Evolutionary conservation across 2,329 filamentous ascomycete genomes (phyloP), one percentile per base, ranked within the genome.

Genomic region (Cytospora leucostoma): DNA sequence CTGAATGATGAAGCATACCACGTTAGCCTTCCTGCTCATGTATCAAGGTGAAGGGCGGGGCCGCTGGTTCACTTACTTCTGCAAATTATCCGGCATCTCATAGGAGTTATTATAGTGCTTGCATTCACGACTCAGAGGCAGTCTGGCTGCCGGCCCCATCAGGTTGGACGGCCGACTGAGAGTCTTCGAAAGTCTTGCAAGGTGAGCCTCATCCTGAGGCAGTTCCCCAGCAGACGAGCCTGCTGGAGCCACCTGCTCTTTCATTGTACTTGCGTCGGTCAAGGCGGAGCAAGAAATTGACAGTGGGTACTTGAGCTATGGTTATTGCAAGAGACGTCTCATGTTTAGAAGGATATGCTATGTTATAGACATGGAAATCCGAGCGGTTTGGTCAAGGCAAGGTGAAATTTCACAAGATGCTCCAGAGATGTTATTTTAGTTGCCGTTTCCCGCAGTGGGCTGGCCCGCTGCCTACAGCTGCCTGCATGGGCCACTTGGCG

Each of bases 51-150:
- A 40, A 8, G 32, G 38, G 35, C n/a, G 33, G 15, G 27, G 10
- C 11, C 33, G n/a, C 15, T 7, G n/a, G 7, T 17, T 13, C 4
- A 70, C 79, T 72, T 75, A 95, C 92, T 97, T 97, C 74, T 91
- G 89, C 62, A 97, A 86, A 70, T 96, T 87, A 80, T 84, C 87
- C 0, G 93, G 92, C 10, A 97, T 91, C 67, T 97, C 85, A 35
- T 84, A 78, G 12, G 85, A 77, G 35, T 82, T 75, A 49, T 85
- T 79, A 78, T 96, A 98, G 76, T 97, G 92, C 70, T 91, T 86
- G 69, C 89, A 91, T 38, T 86, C 78, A 64, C 84, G 82, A 1
- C 85, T 88, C 58, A 88, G 76, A 56, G 81, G 79, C 49, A 86
- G 75, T 52, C 71, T 75, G 47, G 75, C 75, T 19, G 79, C 76